Percentiles rank a stretch among this genome's conserved stretches.
phyloP scores from a whole-genome alignment of 83 land plant genomes.

The Picea abies region DNA sequence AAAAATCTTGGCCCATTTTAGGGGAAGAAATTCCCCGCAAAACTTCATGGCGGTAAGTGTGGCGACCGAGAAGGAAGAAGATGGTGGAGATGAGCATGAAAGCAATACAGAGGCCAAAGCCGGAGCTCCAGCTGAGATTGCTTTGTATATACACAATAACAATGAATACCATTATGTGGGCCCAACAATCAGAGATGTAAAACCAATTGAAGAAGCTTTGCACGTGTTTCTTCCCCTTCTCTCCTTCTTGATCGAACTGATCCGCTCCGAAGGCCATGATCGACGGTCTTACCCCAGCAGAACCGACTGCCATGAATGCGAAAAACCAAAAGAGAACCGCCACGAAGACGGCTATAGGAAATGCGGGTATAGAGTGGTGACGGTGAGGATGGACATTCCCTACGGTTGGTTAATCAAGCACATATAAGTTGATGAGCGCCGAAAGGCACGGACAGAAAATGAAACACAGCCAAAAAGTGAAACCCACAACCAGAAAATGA shows the following conservation, averaged over 20 bases:
- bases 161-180: constrained; percentile 31
- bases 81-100: constrained; percentile 34
- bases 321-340: constrained; percentile 24
- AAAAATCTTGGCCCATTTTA: too few relatives aligned
- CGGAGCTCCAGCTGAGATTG: constrained; percentile 33
- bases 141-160: constrained; percentile 39
- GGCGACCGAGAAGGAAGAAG: constrained; percentile 30
- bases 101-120: constrained; percentile 28
- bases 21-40: constrained; percentile 21
- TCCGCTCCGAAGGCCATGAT: constrained; percentile 48
- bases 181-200: constrained; percentile 34
- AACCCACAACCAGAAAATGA: too few relatives aligned
- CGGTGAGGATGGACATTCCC: constrained; percentile 39
- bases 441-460: too few relatives aligned
- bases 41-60: constrained; percentile 21
- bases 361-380: constrained; percentile 33
- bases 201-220: constrained; percentile 54
- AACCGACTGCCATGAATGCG: constrained; percentile 26
- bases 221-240: neutral
- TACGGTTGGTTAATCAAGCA: neutral
- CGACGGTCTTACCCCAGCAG: constrained; percentile 43
- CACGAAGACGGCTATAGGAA: constrained; percentile 31
- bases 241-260: constrained; percentile 36
- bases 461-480: too few relatives aligned
- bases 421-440: too few relatives aligned